Base-by-base conservation (phyloP, 352 stramenopile species). In the Globisporangium radiosum region DNA sequence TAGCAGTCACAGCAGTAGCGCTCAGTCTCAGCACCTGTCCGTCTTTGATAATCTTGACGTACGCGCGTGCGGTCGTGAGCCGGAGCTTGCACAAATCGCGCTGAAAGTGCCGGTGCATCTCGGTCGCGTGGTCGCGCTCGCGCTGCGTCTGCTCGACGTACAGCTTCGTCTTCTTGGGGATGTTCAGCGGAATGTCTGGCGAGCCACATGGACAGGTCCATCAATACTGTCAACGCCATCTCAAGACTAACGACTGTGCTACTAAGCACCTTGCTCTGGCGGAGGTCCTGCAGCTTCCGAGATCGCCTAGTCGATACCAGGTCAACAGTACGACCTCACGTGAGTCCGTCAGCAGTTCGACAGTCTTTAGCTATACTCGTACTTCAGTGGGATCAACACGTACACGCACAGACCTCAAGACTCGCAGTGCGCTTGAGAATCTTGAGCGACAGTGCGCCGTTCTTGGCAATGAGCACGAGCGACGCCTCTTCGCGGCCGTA, bases 141-240 rank as follows among this genome's bases (percentile, higher is more conserved):
- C 91, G 82, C 60, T 97, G 86, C 14, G 90, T 96, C 63, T 97
- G 88, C 61, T 97, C 91, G 33, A 97, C 88, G 64, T 96, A 97
- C 52, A 97, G 63, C 42, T 95, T 95, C n/a, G 91, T 97, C 55
- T 97, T 97, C 72, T 97, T 97, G 0, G 90, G 90, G 37, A 97
- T 91, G 45, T 96, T 91, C 17, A 97, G 75, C 5, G 88, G 88
- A 25, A 97, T 95, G 49, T 97, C 90, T 83, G 49, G 3, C 6
- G 13, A 36, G 17, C 8, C 8, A 37, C 11, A 17, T 33, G 11
- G 3, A 11, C 5, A n/a, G 13, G 11, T 1, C 11, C 1, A n/a
- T 15, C 6, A 17, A 15, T 11, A 14, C 42, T 47, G 7, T 47
- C 42, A 14, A n/a, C 25, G 11, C 0, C 45, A 50, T 36, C n/a